phyloP scores from a whole-genome alignment of 129 eudicot genomes.

The Lactuca sativa region DNA sequence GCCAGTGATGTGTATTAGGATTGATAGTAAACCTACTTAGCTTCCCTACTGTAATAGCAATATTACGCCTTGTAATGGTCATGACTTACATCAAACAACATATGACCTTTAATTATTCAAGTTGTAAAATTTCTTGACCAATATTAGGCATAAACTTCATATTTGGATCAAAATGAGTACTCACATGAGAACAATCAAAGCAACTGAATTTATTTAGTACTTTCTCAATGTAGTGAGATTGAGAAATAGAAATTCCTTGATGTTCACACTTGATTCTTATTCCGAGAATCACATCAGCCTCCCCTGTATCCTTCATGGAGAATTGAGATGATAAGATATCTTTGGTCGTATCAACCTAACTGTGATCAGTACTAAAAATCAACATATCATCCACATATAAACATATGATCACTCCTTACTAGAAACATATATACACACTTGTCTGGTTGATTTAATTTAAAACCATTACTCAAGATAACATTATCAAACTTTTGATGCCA shows the following conservation, averaged over 20 bases:
- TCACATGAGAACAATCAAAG: background rate
- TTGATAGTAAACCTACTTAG: slow-evolving; percentile 2
- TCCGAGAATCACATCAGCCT: too few relatives aligned
- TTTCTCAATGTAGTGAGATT: slow-evolving; percentile 1
- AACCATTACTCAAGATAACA: too few relatives aligned
- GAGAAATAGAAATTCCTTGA: background rate
- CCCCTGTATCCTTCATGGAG: too few relatives aligned
- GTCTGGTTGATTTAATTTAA: too few relatives aligned
- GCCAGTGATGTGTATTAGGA: background rate
- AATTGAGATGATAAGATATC: background rate
- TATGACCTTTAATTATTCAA: background rate
- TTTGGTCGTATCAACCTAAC: background rate
- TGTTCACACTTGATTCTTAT: too few relatives aligned
- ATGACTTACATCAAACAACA: background rate
- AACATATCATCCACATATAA: background rate
- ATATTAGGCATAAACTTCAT: background rate
- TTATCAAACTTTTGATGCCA: too few relatives aligned
- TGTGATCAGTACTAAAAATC: too few relatives aligned
- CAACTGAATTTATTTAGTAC: background rate
- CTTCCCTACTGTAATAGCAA: background rate
- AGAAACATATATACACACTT: too few relatives aligned
- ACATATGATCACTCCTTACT: background rate
- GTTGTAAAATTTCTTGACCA: background rate
- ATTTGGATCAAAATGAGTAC: background rate
- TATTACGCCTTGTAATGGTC: background rate